Conservation (phyloP, 768 basidiomycete species). For the Lactarius sanguifluus region DNA sequence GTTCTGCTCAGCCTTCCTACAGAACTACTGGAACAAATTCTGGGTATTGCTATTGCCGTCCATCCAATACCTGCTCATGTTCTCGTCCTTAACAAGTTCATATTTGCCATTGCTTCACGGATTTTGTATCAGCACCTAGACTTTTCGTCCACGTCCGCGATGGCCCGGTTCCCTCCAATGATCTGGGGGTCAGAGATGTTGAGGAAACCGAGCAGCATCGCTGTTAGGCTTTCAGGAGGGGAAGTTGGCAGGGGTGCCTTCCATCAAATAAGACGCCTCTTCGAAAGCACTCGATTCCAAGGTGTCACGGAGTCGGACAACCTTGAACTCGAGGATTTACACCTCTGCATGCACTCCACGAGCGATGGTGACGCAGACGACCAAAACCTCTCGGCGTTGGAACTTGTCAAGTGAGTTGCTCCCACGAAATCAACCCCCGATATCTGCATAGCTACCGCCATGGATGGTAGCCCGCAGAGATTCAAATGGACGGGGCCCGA, state of each 20-base stretch:
- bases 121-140: constrained; percentile 22
- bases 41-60: constrained; percentile 6
- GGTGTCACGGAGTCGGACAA: background rate
- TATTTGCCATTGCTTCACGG: constrained; percentile 16
- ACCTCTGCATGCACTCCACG: constrained; percentile 44
- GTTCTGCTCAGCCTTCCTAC: constrained; percentile 23
- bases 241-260: constrained; percentile 28
- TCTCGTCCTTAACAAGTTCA: constrained; percentile 25
- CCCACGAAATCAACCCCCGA: background rate
- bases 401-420: constrained; percentile 40
- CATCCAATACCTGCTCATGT: constrained; percentile 26
- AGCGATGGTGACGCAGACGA: constrained; percentile 33
- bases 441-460: constrained; percentile 7
- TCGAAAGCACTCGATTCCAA: constrained; percentile 17
- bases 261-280: constrained; percentile 18
- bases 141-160: constrained; percentile 18
- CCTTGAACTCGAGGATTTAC: constrained; percentile 36
- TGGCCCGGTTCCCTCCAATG: constrained; percentile 17
- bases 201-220: constrained; percentile 16
- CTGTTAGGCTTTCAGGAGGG: constrained; percentile 24
- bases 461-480: constrained; percentile 40
- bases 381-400: constrained; percentile 37
- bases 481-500: constrained; percentile 63
- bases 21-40: constrained; percentile 19
- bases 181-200: constrained; percentile 21